Evolutionary conservation across 139 green algal genomes (phyloP).

Genomic region (Coelastrella sp.): DNA sequence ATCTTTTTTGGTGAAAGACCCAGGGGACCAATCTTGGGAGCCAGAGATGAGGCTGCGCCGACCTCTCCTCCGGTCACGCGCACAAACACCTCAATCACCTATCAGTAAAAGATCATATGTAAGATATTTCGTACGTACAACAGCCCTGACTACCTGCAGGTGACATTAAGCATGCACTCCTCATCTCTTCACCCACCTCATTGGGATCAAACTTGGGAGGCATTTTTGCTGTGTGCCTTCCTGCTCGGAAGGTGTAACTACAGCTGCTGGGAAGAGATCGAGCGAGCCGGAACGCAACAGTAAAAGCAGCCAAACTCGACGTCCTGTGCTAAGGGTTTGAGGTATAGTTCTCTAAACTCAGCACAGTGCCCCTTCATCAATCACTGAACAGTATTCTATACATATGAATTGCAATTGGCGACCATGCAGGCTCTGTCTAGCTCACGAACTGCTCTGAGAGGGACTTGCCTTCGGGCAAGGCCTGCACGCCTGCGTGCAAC

Average conservation of each 20-base stretch:
- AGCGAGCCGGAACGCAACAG: neutral
- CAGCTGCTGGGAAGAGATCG: constrained; percentile 7
- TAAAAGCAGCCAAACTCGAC: neutral
- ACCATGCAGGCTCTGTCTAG: constrained; percentile 26
- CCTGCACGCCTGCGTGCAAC: neutral
- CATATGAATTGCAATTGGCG: no score
- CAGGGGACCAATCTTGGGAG: constrained; percentile 99
- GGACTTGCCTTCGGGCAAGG: neutral
- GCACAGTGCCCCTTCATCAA: neutral
- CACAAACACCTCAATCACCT: constrained; percentile 95
- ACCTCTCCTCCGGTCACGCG: constrained; percentile 98
- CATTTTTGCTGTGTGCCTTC: constrained; percentile 71
- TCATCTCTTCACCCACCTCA: constrained; percentile 55
- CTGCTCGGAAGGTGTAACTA: neutral
- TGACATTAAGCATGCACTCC: neutral
- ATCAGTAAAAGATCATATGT: neutral
- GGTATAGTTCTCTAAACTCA: neutral
- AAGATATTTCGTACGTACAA: constrained; percentile 40
- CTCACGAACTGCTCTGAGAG: neutral
- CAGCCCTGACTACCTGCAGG: neutral
- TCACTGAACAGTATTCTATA: no score
- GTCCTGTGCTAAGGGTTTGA: neutral
- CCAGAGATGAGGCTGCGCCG: constrained; percentile 97
- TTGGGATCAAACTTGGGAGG: constrained; percentile 97
- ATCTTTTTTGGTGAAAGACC: constrained; percentile 99